Base-by-base conservation (phyloP, 371 early-diverging fungal species). In the Rhizopus stolonifer region DNA sequence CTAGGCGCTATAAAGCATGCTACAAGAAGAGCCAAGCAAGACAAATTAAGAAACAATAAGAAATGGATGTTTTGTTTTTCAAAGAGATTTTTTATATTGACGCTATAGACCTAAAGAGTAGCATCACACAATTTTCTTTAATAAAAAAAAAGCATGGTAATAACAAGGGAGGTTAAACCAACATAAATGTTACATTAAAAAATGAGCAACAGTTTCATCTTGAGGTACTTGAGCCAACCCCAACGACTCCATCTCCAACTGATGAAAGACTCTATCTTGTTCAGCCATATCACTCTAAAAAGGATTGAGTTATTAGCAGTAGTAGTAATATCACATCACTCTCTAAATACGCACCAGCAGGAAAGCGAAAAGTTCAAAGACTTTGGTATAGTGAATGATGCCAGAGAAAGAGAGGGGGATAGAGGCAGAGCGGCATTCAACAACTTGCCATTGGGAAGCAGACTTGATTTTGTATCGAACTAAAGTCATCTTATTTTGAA, bases 401-500 rank as follows among this genome's bases (percentile, higher is more conserved):
- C 38, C 56, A 44, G 56, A 56, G 45, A 56, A 56, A 45, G 36
- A 56, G 17, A 39, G 42, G 25, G 56, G 56, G 33, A 45, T 21
- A 25, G 33, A 49, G 5, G 50, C 50, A 49, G 43, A 49, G 26
- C 45, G 31, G 24, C 46, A 56, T 40, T 56, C 49, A 40, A 56
- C 56, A 48, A 49, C 50, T 47, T 56, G 49, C 46, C 50, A 56
- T 49, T 32, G 33, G 36, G 50, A 56, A 19, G 44, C 22, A 44
- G 44, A 56, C 21, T 42, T 29, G 29, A 49, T 48, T 25, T 42
- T 40, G 34, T 56, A 49, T 43, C 43, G 36, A 31, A 47, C 40
- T 47, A 54, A 36, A 19, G 48, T 54, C 42, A 54, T 54, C 47
- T 55, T 55, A 23, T 55, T 55, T 55, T 55, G 55, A 42, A 49